Evolutionary conservation across 805 yeast genomes (phyloP).

Genomic region (Tetrapisispora taiwanensis): DNA sequence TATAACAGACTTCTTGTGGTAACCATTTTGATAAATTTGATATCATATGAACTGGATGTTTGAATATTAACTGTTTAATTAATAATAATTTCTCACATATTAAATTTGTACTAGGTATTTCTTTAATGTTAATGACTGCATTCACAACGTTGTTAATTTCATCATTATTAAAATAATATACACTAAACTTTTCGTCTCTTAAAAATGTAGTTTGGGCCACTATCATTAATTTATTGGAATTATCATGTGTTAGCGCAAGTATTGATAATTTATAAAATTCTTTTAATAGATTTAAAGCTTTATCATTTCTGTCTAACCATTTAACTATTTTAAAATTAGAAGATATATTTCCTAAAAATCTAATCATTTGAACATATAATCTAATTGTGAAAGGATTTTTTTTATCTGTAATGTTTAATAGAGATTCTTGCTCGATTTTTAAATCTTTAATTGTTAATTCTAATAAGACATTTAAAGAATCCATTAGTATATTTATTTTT

Average conservation of each 20-base stretch:
- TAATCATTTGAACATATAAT: conserved; percentile 24
- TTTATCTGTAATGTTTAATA: conserved; percentile 8
- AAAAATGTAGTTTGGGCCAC: conserved; percentile 19
- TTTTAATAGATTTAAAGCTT: conserved; percentile 9
- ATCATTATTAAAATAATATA: conserved; percentile 7
- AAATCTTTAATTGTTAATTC: conserved; percentile 12
- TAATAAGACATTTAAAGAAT: conserved; percentile 10
- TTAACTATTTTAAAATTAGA: conserved; percentile 19
- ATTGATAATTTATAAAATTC: conserved; percentile 10
- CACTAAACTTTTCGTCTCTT: conserved; percentile 21
- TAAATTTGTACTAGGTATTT: conserved; percentile 19
- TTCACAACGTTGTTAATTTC: conserved; percentile 11
- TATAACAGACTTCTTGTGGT: conserved; percentile 19
- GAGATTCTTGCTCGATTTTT: conserved; percentile 9
- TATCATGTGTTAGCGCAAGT: conserved; percentile 14
- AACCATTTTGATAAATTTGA: conserved; percentile 16
- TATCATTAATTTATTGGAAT: conserved; percentile 22
- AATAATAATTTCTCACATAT: conserved; percentile 19
- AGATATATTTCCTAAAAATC: conserved; percentile 17
- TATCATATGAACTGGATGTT: conserved; percentile 19
- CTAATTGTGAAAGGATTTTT: conserved; percentile 25
- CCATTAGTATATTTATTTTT: conserved; percentile 12
- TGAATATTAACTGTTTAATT: conserved; percentile 15
- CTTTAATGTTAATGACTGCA: conserved; percentile 13
- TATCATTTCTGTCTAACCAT: conserved; percentile 7